These are phyloP conservation scores for Naganishia randhawae DNA, from an alignment of 768 basidiomycete species.

Conservation along the genomic window DNA sequence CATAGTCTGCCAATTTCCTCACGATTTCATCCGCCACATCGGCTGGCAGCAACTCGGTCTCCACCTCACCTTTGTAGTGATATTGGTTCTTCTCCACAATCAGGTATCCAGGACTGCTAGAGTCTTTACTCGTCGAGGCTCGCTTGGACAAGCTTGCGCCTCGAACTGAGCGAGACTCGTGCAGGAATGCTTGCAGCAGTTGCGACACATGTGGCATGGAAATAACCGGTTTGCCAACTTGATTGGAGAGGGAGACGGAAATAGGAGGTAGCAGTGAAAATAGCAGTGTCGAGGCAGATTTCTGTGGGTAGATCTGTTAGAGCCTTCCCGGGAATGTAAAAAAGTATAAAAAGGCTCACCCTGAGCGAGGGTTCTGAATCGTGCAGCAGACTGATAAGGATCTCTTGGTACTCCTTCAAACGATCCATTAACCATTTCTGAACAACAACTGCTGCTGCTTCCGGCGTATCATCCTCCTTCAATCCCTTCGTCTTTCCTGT, in stretches of 20 bases:
- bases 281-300: constrained; percentile 38
- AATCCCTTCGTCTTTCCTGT: constrained; percentile 42
- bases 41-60: constrained; percentile 36
- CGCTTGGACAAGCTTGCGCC: constrained; percentile 31
- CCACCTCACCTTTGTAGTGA: constrained; percentile 26
- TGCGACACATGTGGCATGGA: constrained; percentile 39
- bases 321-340: neutral
- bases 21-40: constrained; percentile 41
- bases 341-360: constrained; percentile 55
- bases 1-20: constrained; percentile 47
- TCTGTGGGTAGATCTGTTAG: constrained; percentile 23
- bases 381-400: constrained; percentile 67
- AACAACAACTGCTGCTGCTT: constrained; percentile 49
- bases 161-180: constrained; percentile 35
- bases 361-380: constrained; percentile 71
- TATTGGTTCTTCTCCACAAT: constrained; percentile 38
- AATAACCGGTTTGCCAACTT: constrained; percentile 31
- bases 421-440: constrained; percentile 74
- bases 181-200: constrained; percentile 24
- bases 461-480: constrained; percentile 11
- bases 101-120: constrained; percentile 29
- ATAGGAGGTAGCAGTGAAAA: constrained; percentile 39
- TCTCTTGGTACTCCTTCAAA: constrained; percentile 65
- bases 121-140: constrained; percentile 4
- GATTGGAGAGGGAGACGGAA: constrained; percentile 33